Evolutionary conservation across 2,329 filamentous ascomycete genomes (phyloP), one percentile per base, ranked within the genome.

Genomic region (Nemania sp.): DNA sequence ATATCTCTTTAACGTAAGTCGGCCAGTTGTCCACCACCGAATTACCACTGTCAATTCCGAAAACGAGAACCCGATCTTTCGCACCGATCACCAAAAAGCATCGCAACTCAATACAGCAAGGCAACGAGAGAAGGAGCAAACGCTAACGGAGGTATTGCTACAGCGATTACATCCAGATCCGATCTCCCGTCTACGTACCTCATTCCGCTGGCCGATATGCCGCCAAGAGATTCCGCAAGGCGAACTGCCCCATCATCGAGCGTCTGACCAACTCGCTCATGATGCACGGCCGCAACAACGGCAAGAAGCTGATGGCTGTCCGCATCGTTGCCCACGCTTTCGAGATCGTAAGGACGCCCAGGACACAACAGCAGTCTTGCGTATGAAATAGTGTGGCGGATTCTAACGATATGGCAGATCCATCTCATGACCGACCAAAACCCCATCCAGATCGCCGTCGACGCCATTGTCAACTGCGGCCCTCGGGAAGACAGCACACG

Each of bases 281-380:
- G 95, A 97, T 97, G 93, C 96, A 99, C 88, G 94, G 94, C 80
- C 94, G 94, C 82, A 99, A 99, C 90, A 99, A 97, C 90, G 94
- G 94, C 81, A 99, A 99, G 90, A 99, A 99, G 91, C 88, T 97
- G 76, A 97, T 96, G 92, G 95, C 94, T 75, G 93, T 97, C 78
- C 91, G 94, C 81, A 99, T 99, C 70, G 92, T 99, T 72, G 92
- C 92, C 70, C 94, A 99, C 85, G 80, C 93, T 72, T 99, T 99
- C 81, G 95, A 99, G 86, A 99, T 99, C 77, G 93, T 97, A 88
- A 78, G 90, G 89, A 64, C 45, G 15, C 49, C 52, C 52, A 45
- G 12, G 2, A 48, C 47, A 12, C 22, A 28, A 19, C 31, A 54
- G 54, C 34, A 49, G 24, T 26, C 24, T 43, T 31, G 33, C n/a